Evolutionary conservation across 768 basidiomycete species (phyloP).

Genomic region (Aureoboletus auriporus): DNA sequence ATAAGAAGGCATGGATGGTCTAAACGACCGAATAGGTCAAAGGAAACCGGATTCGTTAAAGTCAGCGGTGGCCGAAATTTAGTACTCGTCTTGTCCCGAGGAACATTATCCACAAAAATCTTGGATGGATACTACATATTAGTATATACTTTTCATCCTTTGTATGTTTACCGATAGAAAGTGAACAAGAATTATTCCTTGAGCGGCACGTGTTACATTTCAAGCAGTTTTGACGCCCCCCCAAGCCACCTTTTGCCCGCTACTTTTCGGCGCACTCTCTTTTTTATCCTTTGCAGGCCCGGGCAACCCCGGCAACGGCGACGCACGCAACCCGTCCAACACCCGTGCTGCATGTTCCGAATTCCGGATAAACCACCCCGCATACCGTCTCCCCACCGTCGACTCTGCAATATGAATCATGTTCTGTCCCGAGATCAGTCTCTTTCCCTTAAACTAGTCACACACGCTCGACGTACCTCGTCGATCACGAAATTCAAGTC

Average conservation of each 20-base stretch:
- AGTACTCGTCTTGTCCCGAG: too few species aligned
- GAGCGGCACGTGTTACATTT: not conserved
- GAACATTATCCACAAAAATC: too few species aligned
- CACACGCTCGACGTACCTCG: slow-evolving; percentile 52
- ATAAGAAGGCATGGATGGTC: too few species aligned
- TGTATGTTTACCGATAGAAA: too few species aligned
- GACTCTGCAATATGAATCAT: slow-evolving; percentile 97
- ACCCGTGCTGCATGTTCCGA: slow-evolving; percentile 89
- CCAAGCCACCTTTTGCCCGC: slow-evolving; percentile 57
- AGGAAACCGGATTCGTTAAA: too few species aligned
- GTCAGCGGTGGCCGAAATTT: too few species aligned
- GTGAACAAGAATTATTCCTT: too few species aligned
- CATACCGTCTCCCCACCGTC: slow-evolving; percentile 88
- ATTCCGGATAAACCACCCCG: slow-evolving; percentile 96
- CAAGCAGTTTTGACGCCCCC: slow-evolving; percentile 34
- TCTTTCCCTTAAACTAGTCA: not conserved
- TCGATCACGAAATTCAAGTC: slow-evolving; percentile 96
- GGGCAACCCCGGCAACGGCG: slow-evolving; percentile 42
- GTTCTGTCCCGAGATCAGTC: slow-evolving; percentile 48
- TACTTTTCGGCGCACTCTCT: slow-evolving; percentile 33
- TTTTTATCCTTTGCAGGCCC: slow-evolving; percentile 9
- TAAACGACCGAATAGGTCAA: too few species aligned
- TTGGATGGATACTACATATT: too few species aligned
- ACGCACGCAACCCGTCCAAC: slow-evolving; percentile 66
- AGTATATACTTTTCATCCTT: too few species aligned